phyloP scores from a whole-genome alignment of 78 protist species.

The Protostelium mycophagum region DNA sequence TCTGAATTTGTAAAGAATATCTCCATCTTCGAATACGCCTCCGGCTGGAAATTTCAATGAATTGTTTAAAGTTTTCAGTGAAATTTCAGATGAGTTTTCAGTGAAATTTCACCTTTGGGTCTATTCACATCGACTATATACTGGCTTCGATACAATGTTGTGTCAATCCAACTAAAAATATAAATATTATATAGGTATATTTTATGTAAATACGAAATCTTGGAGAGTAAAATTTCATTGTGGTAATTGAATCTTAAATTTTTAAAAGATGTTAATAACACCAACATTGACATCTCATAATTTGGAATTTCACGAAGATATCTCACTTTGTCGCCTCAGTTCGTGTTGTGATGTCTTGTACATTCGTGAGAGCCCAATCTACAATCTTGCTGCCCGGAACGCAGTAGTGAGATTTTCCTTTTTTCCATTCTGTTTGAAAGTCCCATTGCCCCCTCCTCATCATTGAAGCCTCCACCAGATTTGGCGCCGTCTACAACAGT shows the following conservation, averaged over 20 bases:
- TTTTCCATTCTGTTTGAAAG: background rate
- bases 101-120: too few species aligned
- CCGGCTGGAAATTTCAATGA: background rate
- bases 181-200: background rate
- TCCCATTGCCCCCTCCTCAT: background rate
- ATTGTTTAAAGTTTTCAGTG: too few species aligned
- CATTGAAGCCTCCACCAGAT: background rate
- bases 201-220: too few species aligned
- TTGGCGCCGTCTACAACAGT: background rate
- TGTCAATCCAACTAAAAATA: background rate
- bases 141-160: background rate
- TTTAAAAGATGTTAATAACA: too few species aligned
- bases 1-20: background rate
- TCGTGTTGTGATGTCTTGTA: background rate
- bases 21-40: background rate
- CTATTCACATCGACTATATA: background rate
- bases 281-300: too few species aligned
- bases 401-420: background rate
- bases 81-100: too few species aligned
- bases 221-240: too few species aligned
- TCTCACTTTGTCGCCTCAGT: background rate
- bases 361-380: background rate
- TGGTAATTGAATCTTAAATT: too few species aligned
- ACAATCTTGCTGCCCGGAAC: background rate
- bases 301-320: too few species aligned